Conservation (phyloP, 108 stramenopile genomes). For the Bacterosira constricta region DNA sequence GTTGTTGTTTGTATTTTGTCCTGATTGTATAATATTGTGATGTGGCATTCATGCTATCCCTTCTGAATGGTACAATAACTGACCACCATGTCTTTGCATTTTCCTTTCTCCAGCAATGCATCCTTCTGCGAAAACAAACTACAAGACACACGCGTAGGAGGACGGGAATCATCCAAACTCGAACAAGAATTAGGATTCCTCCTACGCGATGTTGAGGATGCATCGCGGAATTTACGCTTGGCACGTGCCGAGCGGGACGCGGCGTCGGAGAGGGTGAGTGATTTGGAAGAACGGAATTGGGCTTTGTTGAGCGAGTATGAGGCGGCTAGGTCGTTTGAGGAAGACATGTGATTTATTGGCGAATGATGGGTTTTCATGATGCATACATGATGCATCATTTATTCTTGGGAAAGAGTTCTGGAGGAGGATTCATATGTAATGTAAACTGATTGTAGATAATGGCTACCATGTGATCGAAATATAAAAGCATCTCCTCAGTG, state of each 20-base stretch:
- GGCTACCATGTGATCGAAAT: background rate
- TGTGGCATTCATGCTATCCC: background rate
- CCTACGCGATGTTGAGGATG: conserved; percentile 70
- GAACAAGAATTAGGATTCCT: conserved; percentile 58
- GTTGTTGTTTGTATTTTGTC: background rate
- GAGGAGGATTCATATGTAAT: background rate
- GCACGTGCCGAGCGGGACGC: conserved; percentile 55
- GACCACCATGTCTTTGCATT: background rate
- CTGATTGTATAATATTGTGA: no score
- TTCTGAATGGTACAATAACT: background rate
- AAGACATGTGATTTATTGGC: conserved; percentile 15
- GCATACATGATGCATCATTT: background rate
- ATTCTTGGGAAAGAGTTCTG: background rate
- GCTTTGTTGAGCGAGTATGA: conserved; percentile 79
- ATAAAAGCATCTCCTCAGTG: no score
- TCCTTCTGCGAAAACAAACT: conserved; percentile 43
- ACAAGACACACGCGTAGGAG: conserved; percentile 16
- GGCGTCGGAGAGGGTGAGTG: conserved; percentile 56
- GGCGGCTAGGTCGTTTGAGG: conserved; percentile 47
- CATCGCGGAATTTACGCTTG: conserved; percentile 62
- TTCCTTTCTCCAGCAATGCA: conserved; percentile 43
- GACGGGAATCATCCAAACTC: conserved; percentile 18
- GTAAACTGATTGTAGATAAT: background rate
- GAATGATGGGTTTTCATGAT: background rate
- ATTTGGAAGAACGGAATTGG: conserved; percentile 73